Percentiles rank a stretch among this genome's conserved stretches.
Conservation (phyloP, 1,284 basidiomycete genomes). For the Rhizoctonia solani region DNA sequence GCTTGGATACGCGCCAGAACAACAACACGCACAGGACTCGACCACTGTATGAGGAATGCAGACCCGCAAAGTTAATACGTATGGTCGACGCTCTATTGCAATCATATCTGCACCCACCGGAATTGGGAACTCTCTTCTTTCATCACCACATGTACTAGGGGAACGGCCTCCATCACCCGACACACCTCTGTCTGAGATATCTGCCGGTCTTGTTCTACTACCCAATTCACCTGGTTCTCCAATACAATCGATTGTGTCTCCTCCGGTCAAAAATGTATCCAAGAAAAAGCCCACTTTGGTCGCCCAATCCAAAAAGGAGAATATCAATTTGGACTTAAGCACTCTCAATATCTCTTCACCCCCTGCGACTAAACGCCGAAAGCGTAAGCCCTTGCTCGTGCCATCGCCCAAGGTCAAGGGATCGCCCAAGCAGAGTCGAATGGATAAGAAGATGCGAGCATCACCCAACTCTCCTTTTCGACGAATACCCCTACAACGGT, state of each 20-base stretch:
- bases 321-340: slow-evolving; percentile 10
- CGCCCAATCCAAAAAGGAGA: slow-evolving; percentile 12
- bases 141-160: neutral
- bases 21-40: neutral
- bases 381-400: slow-evolving; percentile 12
- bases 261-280: neutral
- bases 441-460: neutral
- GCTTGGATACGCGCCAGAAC: neutral
- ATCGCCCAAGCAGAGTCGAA: slow-evolving; percentile 20
- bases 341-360: slow-evolving; percentile 9
- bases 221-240: neutral
- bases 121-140: neutral
- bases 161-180: neutral
- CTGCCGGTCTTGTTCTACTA: slow-evolving; percentile 5
- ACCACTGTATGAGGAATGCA: neutral
- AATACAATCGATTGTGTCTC: neutral
- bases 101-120: slow-evolving; percentile 8
- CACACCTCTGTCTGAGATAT: slow-evolving; percentile 8
- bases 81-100: slow-evolving; percentile 29
- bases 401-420: slow-evolving; percentile 24
- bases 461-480: neutral
- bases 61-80: slow-evolving; percentile 27
- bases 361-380: slow-evolving; percentile 1
- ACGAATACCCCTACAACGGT: neutral
- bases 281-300: neutral